These are phyloP conservation scores for Hippophae tibetana DNA, from an alignment of 306 rosid species.

Conservation along the genomic window DNA sequence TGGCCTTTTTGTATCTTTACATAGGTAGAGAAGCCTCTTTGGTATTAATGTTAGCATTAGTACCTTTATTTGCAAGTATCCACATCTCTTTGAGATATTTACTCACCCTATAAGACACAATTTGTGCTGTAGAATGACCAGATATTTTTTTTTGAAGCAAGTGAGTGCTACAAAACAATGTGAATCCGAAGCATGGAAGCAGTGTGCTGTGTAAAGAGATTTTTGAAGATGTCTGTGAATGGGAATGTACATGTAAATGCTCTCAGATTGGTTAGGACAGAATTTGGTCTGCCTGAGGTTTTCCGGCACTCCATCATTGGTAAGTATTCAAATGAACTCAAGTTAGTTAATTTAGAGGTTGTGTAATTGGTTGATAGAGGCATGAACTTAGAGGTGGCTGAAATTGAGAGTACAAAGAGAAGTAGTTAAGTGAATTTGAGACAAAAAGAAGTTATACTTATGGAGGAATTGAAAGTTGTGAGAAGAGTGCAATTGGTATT, in stretches of 20 bases:
- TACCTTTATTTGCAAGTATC: constrained; percentile 43
- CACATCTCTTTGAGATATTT: constrained; percentile 59
- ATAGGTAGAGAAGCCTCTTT: constrained; percentile 45
- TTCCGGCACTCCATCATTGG: constrained; percentile 63
- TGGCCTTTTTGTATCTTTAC: constrained; percentile 57
- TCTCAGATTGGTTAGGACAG: constrained; percentile 56
- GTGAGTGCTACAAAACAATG: constrained; percentile 24
- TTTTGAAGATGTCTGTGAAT: constrained; percentile 49
- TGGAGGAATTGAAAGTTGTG: constrained; percentile 50
- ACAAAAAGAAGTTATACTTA: constrained; percentile 30
- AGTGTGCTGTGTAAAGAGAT: constrained; percentile 50
- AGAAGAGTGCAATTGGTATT: constrained; percentile 67
- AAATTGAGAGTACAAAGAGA: constrained; percentile 58
- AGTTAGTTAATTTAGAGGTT: constrained; percentile 44
- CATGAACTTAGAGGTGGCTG: constrained; percentile 32
- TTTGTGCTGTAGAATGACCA: constrained; percentile 44
- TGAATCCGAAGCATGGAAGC: constrained; percentile 28
- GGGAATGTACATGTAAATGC: constrained; percentile 54
- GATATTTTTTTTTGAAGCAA: constrained; percentile 36
- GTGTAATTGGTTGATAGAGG: constrained; percentile 45
- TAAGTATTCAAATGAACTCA: constrained; percentile 35
- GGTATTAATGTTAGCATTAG: constrained; percentile 43
- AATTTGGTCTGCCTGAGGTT: constrained; percentile 63
- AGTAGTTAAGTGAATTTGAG: constrained; percentile 80
- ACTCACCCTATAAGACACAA: constrained; percentile 43